These are phyloP conservation scores for Macrolepiota albuminosa DNA, from an alignment of 768 basidiomycete species.

Conservation along the genomic window DNA sequence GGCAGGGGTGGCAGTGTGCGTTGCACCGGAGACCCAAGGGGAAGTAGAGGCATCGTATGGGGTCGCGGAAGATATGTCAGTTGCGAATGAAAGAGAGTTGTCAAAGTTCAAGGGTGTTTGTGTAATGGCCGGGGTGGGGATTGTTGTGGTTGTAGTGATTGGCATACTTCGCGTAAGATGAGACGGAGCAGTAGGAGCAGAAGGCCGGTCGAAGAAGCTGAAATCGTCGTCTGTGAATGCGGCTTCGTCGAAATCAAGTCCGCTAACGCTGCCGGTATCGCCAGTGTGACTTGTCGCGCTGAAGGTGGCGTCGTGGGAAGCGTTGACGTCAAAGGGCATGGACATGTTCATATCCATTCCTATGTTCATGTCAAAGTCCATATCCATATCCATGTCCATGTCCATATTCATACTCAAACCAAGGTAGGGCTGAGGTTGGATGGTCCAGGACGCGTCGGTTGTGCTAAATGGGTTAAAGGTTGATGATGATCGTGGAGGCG, in stretches of 20 bases:
- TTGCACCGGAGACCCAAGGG: conserved; percentile 8
- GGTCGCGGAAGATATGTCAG: not conserved
- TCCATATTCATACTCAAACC: conserved; percentile 2
- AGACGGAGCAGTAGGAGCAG: conserved; percentile 12
- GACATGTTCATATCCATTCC: conserved; percentile 29
- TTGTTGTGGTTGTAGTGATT: not conserved
- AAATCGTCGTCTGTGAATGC: conserved; percentile 87
- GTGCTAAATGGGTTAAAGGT: conserved; percentile 3
- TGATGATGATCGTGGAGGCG: conserved; percentile 12
- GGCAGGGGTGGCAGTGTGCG: conserved; percentile 20
- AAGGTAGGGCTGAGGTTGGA: conserved; percentile 12
- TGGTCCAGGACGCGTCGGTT: conserved; percentile 30
- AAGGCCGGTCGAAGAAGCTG: conserved; percentile 74
- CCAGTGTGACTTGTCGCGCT: not conserved
- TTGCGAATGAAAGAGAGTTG: conserved; percentile 4
- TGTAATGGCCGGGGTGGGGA: conserved; percentile 26
- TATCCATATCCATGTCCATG: conserved; percentile 37
- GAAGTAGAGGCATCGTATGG: conserved; percentile 3
- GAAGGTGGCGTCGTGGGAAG: not conserved
- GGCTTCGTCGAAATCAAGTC: conserved; percentile 47
- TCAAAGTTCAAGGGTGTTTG: conserved; percentile 12
- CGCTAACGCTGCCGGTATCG: conserved; percentile 20
- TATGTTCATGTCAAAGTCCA: conserved; percentile 40
- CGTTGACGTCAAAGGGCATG: conserved; percentile 20
- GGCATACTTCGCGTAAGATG: not conserved